Conservation (phyloP, 2,329 filamentous ascomycete genomes). For the Fusarium sp. region DNA sequence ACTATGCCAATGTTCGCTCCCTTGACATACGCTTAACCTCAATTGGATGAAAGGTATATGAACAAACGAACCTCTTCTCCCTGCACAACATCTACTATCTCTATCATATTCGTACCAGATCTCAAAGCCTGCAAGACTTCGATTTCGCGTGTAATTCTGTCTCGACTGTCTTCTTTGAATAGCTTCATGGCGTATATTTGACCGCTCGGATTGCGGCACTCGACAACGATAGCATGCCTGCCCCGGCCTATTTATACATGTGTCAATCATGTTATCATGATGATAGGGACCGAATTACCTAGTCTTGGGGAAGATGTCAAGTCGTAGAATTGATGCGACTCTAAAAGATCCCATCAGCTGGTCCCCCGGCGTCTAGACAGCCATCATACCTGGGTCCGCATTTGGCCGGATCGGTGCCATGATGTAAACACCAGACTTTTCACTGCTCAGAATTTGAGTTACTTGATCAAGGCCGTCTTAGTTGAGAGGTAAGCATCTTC, state of each 20-base stretch:
- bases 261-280: background rate
- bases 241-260: background rate
- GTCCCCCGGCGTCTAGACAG: rapidly evolving
- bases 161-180: conserved; percentile 7
- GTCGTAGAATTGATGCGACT: conserved; percentile 6
- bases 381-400: background rate
- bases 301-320: conserved; percentile 1
- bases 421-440: rapidly evolving
- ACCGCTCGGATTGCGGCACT: conserved; percentile 1
- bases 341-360: background rate
- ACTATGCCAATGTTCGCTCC: conserved; percentile 14
- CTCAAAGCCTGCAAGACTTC: background rate
- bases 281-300: no score
- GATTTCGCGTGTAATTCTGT: conserved; percentile 6
- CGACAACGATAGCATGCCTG: conserved; percentile 15
- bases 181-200: conserved; percentile 22
- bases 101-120: conserved; percentile 2
- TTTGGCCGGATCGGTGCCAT: conserved; percentile 10
- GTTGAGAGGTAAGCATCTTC: background rate
- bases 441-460: background rate
- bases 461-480: rapidly evolving
- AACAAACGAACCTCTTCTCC: conserved; percentile 5
- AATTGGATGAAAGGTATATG: background rate
- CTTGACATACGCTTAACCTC: background rate
- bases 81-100: conserved; percentile 9